Conservation (phyloP, 1,284 basidiomycete genomes). For the Phlebopus sp. region DNA sequence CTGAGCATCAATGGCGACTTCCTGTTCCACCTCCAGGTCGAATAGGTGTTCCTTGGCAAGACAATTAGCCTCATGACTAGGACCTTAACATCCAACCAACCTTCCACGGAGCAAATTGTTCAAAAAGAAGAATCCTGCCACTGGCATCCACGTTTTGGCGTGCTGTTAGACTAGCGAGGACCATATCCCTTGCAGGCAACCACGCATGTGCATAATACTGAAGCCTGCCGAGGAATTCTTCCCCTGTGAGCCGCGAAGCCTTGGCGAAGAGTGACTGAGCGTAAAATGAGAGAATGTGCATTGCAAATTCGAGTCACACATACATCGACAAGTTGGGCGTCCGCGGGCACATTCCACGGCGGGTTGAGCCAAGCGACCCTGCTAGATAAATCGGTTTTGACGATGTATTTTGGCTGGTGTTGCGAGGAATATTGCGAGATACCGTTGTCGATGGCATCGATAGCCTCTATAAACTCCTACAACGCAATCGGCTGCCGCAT, state of each 20-base stretch:
- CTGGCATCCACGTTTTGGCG: constrained; percentile 67
- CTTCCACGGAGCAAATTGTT: constrained; percentile 87
- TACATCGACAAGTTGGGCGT: constrained; percentile 69
- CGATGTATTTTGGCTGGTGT: constrained; percentile 67
- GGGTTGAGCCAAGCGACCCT: constrained; percentile 85
- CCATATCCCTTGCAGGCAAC: constrained; percentile 89
- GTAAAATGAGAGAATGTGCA: constrained; percentile 7
- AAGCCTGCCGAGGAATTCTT: constrained; percentile 82
- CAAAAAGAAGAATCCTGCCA: constrained; percentile 81
- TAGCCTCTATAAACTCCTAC: constrained; percentile 89
- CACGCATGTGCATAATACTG: constrained; percentile 87
- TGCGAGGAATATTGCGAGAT: constrained; percentile 72
- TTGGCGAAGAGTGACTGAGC: constrained; percentile 68
- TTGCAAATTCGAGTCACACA: constrained; percentile 5
- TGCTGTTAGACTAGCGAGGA: constrained; percentile 62
- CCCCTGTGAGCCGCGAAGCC: constrained; percentile 82
- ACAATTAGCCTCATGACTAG: not conserved
- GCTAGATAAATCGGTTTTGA: constrained; percentile 77
- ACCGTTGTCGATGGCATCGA: constrained; percentile 97
- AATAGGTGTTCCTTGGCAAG: constrained; percentile 83
- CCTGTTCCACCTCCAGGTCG: constrained; percentile 68
- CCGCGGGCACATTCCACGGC: constrained; percentile 81
- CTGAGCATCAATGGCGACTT: constrained; percentile 44
- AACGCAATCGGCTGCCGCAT: constrained; percentile 6
- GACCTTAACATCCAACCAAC: constrained; percentile 29